Percentiles rank a stretch among this genome's conserved stretches.
phyloP scores from a whole-genome alignment of 2,329 filamentous ascomycete genomes.

The Pseudocercospora musae region DNA sequence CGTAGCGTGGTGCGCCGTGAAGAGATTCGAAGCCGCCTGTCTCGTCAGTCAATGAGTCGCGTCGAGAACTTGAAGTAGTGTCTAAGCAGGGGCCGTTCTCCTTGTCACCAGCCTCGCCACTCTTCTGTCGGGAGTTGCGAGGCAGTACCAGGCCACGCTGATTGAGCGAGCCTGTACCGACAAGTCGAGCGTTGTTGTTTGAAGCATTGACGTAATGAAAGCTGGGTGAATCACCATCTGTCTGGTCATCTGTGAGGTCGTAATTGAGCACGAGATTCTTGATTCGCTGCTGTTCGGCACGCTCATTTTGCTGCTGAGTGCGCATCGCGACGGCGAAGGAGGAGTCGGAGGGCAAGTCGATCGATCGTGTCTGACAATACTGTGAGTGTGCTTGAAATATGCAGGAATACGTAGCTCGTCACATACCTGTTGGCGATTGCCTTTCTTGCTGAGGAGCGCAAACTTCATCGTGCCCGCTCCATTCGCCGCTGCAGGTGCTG shows the following conservation, averaged over 20 bases:
- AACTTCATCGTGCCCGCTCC: constrained; percentile 80
- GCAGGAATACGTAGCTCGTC: background rate
- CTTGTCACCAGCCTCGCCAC: constrained; percentile 19
- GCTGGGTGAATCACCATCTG: constrained; percentile 64
- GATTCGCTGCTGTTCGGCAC: constrained; percentile 96
- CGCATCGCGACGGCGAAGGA: constrained; percentile 96
- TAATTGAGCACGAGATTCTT: constrained; percentile 97
- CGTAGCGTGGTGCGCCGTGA: constrained; percentile 46
- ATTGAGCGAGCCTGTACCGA: constrained; percentile 37
- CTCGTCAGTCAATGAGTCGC: constrained; percentile 29
- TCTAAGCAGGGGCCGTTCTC: constrained; percentile 11
- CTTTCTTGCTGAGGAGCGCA: constrained; percentile 89
- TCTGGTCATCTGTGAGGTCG: constrained; percentile 74
- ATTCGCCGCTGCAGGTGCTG: constrained; percentile 35
- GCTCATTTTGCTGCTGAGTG: constrained; percentile 88
- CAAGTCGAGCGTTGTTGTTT: constrained; percentile 48
- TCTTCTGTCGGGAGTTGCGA: constrained; percentile 33
- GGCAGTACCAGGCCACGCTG: constrained; percentile 35
- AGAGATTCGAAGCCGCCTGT: constrained; percentile 36
- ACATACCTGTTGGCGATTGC: constrained; percentile 85
- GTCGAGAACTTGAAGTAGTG: constrained; percentile 7
- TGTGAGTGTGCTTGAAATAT: background rate
- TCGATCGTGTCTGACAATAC: constrained; percentile 70
- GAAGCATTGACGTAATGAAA: constrained; percentile 39
- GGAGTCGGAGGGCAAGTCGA: constrained; percentile 85